Evolutionary conservation across 164 flowering plant genomes (phyloP).

Genomic region (Macadamia integrifolia): DNA sequence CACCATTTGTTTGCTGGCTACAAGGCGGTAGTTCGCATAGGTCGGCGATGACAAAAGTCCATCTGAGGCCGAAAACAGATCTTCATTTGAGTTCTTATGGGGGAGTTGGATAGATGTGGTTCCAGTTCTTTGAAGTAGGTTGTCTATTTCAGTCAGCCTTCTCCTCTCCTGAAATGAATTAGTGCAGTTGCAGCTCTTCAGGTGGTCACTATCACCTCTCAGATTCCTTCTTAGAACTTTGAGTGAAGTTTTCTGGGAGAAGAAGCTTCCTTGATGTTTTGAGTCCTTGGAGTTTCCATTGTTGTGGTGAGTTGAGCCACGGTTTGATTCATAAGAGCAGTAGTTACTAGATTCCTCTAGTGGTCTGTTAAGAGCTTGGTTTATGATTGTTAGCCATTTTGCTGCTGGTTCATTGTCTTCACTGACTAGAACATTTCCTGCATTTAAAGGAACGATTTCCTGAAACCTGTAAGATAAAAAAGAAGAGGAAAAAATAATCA

Average conservation of each 20-base stretch:
- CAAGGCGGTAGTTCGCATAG: constrained; percentile 41
- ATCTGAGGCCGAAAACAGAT: constrained; percentile 18
- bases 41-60: constrained; percentile 14
- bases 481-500: background rate
- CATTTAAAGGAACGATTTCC: constrained; percentile 92
- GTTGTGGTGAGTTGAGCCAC: constrained; percentile 7
- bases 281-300: constrained; percentile 20
- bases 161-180: constrained; percentile 18
- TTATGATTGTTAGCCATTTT: constrained; percentile 77
- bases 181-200: constrained; percentile 79
- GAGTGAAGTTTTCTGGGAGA: constrained; percentile 76
- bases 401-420: constrained; percentile 94
- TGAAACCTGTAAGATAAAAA: constrained; percentile 64
- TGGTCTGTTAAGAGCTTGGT: constrained; percentile 70
- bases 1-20: constrained; percentile 93
- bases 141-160: constrained; percentile 24
- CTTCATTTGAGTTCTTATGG: constrained; percentile 9
- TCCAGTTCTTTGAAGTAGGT: constrained; percentile 5
- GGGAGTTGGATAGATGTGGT: background rate
- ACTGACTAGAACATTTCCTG: constrained; percentile 78
- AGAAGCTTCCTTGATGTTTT: constrained; percentile 23
- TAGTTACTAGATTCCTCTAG: constrained; percentile 17
- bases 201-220: constrained; percentile 44
- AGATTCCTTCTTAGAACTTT: constrained; percentile 54
- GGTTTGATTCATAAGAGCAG: constrained; percentile 21